Percentiles rank a stretch among this genome's conserved stretches.
phyloP scores from a whole-genome alignment of 352 stramenopile species.

The Globisporangium paddicum region DNA sequence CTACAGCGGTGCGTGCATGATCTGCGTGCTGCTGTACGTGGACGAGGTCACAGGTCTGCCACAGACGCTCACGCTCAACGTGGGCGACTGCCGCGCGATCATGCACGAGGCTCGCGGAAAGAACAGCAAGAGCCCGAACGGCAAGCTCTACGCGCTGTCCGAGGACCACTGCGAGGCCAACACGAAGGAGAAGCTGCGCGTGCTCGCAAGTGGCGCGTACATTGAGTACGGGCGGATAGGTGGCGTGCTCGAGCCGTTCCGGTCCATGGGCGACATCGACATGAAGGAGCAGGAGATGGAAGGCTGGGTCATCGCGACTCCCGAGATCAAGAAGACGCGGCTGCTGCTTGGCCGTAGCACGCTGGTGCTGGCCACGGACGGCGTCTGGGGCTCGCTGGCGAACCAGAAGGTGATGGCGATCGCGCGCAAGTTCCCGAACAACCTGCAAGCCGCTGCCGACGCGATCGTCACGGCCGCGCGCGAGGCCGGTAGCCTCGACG shows the following conservation, averaged over 20 bases:
- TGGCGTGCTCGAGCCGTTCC: slow-evolving; percentile 77
- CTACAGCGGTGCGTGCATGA: slow-evolving; percentile 61
- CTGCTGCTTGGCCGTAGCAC: slow-evolving; percentile 40
- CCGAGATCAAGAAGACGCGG: slow-evolving; percentile 47
- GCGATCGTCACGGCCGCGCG: slow-evolving; percentile 47
- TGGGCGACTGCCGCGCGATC: slow-evolving; percentile 69
- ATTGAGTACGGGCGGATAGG: slow-evolving; percentile 71
- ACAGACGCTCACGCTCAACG: slow-evolving; percentile 60
- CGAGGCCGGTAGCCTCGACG: slow-evolving; percentile 52
- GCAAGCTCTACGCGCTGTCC: slow-evolving; percentile 26
- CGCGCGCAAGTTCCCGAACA: slow-evolving; percentile 19
- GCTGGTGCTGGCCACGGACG: slow-evolving; percentile 67
- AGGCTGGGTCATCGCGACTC: slow-evolving; percentile 69
- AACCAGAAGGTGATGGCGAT: slow-evolving; percentile 56
- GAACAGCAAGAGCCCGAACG: slow-evolving; percentile 12
- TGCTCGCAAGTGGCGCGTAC: slow-evolving; percentile 52
- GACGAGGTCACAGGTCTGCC: slow-evolving; percentile 27
- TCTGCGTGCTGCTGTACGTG: slow-evolving; percentile 48
- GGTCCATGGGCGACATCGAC: slow-evolving; percentile 82
- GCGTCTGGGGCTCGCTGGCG: slow-evolving; percentile 64
- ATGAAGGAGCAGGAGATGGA: slow-evolving; percentile 69
- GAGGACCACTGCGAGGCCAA: slow-evolving; percentile 77
- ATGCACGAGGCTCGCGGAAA: slow-evolving; percentile 26
- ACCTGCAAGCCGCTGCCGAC: slow-evolving; percentile 40
- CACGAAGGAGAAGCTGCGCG: slow-evolving; percentile 49